These are phyloP conservation scores for Salpingoeca rosetta DNA, from an alignment of 78 protist genomes.

Conservation along the genomic window DNA sequence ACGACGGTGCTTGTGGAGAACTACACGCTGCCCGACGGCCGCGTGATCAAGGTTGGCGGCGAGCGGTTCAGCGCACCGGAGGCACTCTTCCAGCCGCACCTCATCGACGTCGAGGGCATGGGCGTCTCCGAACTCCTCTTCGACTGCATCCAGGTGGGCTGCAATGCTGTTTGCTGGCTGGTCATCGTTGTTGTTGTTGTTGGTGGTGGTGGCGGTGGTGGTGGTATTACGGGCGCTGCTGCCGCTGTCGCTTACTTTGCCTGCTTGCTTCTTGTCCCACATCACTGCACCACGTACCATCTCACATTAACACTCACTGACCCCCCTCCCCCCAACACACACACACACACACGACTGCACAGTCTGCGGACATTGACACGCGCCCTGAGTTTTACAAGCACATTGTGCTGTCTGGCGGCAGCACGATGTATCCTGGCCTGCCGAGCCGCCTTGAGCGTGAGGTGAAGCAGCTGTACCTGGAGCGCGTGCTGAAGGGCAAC, in stretches of 20 bases:
- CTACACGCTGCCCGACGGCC: conserved; percentile 91
- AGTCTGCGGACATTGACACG: conserved; percentile 79
- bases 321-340: no score
- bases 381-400: conserved; percentile 88
- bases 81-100: conserved; percentile 92
- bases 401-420: conserved; percentile 87
- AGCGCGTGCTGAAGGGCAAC: conserved; percentile 74
- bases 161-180: no score
- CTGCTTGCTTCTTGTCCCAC: no score
- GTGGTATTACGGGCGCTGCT: no score
- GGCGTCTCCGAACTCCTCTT: conserved; percentile 86
- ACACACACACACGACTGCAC: no score
- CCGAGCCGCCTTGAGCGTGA: conserved; percentile 87
- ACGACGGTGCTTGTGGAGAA: conserved; percentile 88
- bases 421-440: conserved; percentile 94
- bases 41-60: conserved; percentile 73
- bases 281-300: no score
- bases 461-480: conserved; percentile 74
- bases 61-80: conserved; percentile 98
- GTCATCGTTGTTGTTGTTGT: no score
- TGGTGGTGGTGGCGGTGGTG: no score
- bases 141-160: conserved; percentile 67
- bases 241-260: no score
- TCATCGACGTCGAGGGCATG: conserved; percentile 80
- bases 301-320: no score